Percentiles rank a stretch among this genome's conserved stretches.
phyloP scores from a whole-genome alignment of 2,329 filamentous ascomycete genomes.

The Aspergillus chevalieri region DNA sequence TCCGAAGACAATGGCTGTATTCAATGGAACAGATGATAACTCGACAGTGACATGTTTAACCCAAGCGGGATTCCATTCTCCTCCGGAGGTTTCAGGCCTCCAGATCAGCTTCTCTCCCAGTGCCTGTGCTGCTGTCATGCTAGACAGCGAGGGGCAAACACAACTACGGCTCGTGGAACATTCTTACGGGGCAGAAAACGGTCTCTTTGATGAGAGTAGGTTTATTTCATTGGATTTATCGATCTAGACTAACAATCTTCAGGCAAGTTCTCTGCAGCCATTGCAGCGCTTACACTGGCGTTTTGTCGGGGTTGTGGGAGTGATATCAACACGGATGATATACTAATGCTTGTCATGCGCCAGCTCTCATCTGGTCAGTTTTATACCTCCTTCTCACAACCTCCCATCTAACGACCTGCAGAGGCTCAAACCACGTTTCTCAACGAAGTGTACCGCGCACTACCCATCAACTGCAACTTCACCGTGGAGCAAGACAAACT shows the following conservation, averaged over 20 bases:
- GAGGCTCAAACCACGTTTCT: constrained; percentile 59
- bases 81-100: constrained; percentile 54
- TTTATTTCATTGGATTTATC: neutral
- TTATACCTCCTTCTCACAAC: constrained; percentile 29
- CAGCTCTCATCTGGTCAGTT: constrained; percentile 37
- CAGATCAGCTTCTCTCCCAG: constrained; percentile 41
- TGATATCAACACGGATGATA: constrained; percentile 59
- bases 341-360: constrained; percentile 60
- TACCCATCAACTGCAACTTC: constrained; percentile 74
- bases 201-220: constrained; percentile 34
- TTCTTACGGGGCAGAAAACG: constrained; percentile 32
- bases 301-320: constrained; percentile 45
- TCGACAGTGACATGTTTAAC: constrained; percentile 63
- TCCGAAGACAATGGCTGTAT: constrained; percentile 62
- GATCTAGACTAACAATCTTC: constrained; percentile 2
- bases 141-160: constrained; percentile 35
- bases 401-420: constrained; percentile 24
- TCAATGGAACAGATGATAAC: constrained; percentile 59
- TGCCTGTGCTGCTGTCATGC: constrained; percentile 32
- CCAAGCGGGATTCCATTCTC: constrained; percentile 72
- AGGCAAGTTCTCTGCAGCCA: constrained; percentile 45
- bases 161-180: constrained; percentile 36
- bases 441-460: constrained; percentile 60
- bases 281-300: constrained; percentile 56
- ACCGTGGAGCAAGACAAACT: constrained; percentile 71